Evolutionary conservation across 345 rosid species (phyloP), one percentile per base, ranked within the genome.

Genomic region (Salix arbutifolia): DNA sequence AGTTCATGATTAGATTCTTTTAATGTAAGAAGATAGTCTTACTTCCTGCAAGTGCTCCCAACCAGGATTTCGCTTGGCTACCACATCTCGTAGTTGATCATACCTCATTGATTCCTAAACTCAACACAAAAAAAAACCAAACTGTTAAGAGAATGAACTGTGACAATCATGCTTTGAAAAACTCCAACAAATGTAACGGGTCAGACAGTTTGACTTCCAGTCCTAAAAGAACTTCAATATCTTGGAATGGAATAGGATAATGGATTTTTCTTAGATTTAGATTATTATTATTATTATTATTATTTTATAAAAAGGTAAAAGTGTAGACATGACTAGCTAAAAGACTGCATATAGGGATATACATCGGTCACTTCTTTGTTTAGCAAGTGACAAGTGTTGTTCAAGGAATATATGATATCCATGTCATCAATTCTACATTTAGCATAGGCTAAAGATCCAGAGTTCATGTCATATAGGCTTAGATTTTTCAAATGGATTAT

Each of bases 31-130:
- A 75, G 31, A 68, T 62, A 25, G 78, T 83, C 88, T 87, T 85
- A 94, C 97, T 83, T 92, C 94, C 78, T 92, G 98, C 79, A 94
- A 82, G 86, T 88, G 84, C 83, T 94, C 98, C 97, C 98, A 92
- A 18, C 98, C 98, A 69, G 94, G 98, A 74, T 85, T 84, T 80
- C 90, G 83, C 85, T 92, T 91, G 73, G 91, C 92, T 77, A 91
- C 97, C 80, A 79, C 71, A 82, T 94, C 97, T 44, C 94, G 86
- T 65, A 94, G 91, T 58, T 94, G 97, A 85, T 94, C 97, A 78
- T 92, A 94, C 38, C 90, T 85, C 93, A 86, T 87, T 58, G 97
- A 92, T 83, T 94, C 97, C 98, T 94, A 84, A 64, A 72, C 4
- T 3, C 65, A 77, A 53, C 74, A 86, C 76, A 72, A 46, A 17